Evolutionary conservation across 768 basidiomycete species (phyloP), one percentile per base, ranked within the genome.

Genomic region (Tephrocybe rancida): DNA sequence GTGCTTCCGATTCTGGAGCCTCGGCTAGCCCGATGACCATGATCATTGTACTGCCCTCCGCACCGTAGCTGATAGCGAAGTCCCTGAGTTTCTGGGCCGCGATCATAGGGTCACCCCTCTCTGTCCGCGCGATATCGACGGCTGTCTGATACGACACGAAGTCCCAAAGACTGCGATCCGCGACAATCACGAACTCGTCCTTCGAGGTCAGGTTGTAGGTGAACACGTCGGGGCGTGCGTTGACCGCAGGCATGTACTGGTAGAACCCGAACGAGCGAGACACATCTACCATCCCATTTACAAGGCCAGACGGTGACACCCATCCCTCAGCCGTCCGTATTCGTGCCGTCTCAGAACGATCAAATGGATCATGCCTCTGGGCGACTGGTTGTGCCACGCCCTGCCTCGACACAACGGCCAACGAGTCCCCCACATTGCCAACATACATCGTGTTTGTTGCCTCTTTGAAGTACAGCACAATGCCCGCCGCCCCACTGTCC

Each of bases 61-160:
- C 92, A 1, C 97, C 97, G 69, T 98, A 98, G 61, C 92, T 93
- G 65, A 99, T 92, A 7, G 97, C 94, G 57, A 98, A 91, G 67
- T 99, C 97, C 44, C 97, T 84, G 37, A 99, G 71, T 73, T 97
- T 98, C 74, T 98, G 95, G 0, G 97, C 93, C 4, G 97, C 97
- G 64, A 94, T 86, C 78, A 80, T 81, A 6, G 79, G 79, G 59
- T 81, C 77, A 3, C 72, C 68, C 32, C 80, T 70, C 62, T 89
- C 89, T 6, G 83, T 82, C 34, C 91, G 81, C 0, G 94, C 95
- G 56, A 98, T 95, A 67, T 98, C 96, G 50, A 98, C 94, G 1
- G 97, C 96, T 0, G 92, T 96, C 68, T 98, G 94, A 65, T 91
- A 92, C 3, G 91, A 88, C 58, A 98, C 90, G 59, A 85, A 91